Evolutionary conservation across 1,284 basidiomycete genomes (phyloP).

Genomic region (Trametes hirsuta): DNA sequence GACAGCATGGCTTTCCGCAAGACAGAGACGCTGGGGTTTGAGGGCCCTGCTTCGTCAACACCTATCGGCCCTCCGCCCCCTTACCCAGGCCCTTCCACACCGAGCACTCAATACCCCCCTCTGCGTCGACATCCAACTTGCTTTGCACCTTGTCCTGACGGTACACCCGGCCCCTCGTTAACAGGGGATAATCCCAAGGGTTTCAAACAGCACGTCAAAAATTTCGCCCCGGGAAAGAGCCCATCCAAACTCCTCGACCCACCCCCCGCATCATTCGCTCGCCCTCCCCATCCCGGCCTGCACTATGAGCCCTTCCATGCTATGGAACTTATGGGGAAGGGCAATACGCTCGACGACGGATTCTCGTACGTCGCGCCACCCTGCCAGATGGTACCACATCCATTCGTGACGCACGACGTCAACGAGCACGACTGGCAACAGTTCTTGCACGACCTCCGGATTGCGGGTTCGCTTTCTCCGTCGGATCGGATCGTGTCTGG

Average conservation of each 20-base stretch:
- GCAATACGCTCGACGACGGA: conserved; percentile 18
- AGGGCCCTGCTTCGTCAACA: background rate
- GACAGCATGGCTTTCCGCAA: background rate
- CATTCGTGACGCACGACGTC: conserved; percentile 42
- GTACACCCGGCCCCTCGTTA: background rate
- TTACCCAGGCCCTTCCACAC: background rate
- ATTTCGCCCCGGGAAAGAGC: conserved; percentile 4
- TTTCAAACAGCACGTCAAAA: conserved; percentile 4
- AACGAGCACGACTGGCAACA: conserved; percentile 40
- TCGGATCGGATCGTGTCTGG: conserved; percentile 24
- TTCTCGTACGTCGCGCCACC: conserved; percentile 20
- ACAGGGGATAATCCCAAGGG: conserved; percentile 2
- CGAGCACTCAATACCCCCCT: background rate
- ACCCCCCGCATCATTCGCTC: conserved; percentile 18
- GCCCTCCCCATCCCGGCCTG: background rate
- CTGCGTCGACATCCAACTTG: background rate
- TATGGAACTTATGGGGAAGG: conserved; percentile 14
- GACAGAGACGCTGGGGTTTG: background rate
- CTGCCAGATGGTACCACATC: conserved; percentile 36
- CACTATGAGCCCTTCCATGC: conserved; percentile 11
- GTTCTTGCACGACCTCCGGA: conserved; percentile 16
- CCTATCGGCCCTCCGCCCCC: background rate
- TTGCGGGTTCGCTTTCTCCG: conserved; percentile 24
- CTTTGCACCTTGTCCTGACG: conserved; percentile 3
- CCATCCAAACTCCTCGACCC: conserved; percentile 18